Conservation (phyloP, 2,329 filamentous ascomycete species). For the Diaporthe vaccinii region DNA sequence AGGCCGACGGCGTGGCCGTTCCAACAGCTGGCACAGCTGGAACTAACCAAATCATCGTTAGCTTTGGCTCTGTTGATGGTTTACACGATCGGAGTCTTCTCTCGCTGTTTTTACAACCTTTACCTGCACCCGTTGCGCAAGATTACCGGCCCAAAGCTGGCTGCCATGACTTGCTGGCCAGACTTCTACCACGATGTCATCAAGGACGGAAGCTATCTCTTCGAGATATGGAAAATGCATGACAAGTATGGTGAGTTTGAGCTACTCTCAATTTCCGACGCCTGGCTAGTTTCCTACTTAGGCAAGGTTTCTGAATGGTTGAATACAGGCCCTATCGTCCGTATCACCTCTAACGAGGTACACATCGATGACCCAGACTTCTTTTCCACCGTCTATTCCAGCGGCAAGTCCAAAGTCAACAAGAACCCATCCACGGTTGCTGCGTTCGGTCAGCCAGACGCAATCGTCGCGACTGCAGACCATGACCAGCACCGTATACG, state of each 20-base stretch:
- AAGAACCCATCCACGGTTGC: not conserved
- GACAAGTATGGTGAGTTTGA: not conserved
- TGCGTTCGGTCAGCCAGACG: not conserved
- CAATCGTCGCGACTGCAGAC: not conserved
- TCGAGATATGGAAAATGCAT: not conserved
- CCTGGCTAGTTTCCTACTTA: not conserved
- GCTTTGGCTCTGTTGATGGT: not conserved
- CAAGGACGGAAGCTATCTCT: not conserved
- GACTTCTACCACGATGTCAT: not conserved
- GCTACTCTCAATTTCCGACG: not conserved
- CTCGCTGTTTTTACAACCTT: not conserved
- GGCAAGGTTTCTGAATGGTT: not conserved
- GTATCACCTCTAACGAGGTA: not conserved
- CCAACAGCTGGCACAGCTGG: not conserved
- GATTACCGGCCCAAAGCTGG: not conserved
- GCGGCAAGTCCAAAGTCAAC: not conserved
- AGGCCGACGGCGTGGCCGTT: not conserved
- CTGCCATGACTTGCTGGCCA: not conserved
- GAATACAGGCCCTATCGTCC: not conserved
- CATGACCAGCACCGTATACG: not conserved
- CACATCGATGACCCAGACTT: not conserved
- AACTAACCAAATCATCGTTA: not conserved
- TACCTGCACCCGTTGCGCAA: not conserved
- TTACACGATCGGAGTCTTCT: not conserved
- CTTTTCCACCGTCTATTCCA: not conserved